phyloP scores from a whole-genome alignment of 2,329 filamentous ascomycete species.

The Aspergillus bombycis region DNA sequence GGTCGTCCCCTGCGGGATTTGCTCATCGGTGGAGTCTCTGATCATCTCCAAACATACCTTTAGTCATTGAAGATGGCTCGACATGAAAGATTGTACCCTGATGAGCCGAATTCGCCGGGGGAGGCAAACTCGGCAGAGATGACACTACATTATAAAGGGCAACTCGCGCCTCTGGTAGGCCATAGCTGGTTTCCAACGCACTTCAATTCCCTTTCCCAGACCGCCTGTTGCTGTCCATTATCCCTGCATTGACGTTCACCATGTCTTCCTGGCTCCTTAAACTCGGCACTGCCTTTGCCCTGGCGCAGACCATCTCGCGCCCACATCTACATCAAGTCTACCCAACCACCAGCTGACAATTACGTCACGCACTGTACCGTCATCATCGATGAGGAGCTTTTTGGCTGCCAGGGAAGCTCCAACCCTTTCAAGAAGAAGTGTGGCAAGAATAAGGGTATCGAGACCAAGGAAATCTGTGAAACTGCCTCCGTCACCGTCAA shows the following conservation, averaged over 20 bases:
- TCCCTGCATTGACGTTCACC: background rate
- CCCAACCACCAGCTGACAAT: slow-evolving; percentile 16
- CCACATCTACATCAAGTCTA: slow-evolving; percentile 19
- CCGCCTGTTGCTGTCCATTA: background rate
- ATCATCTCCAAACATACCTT: background rate
- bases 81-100: background rate
- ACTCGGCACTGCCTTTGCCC: slow-evolving; percentile 14
- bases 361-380: slow-evolving; percentile 20
- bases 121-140: background rate
- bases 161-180: background rate
- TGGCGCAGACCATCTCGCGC: slow-evolving; percentile 18
- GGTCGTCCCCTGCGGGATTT: no score
- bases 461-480: slow-evolving; percentile 14
- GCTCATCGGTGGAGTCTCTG: no score
- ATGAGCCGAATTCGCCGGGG: background rate
- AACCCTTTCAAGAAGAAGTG: slow-evolving; percentile 20
- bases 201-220: background rate
- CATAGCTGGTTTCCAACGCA: background rate
- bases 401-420: slow-evolving; percentile 22
- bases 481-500: slow-evolving; percentile 12
- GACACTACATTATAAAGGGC: background rate
- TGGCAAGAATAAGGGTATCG: slow-evolving; percentile 30
- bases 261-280: slow-evolving; percentile 20
- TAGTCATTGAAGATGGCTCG: background rate
- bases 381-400: slow-evolving; percentile 19